Percentiles rank a stretch among this genome's conserved stretches.
phyloP scores from a whole-genome alignment of 768 basidiomycete genomes.

The Amanita inopinata region DNA sequence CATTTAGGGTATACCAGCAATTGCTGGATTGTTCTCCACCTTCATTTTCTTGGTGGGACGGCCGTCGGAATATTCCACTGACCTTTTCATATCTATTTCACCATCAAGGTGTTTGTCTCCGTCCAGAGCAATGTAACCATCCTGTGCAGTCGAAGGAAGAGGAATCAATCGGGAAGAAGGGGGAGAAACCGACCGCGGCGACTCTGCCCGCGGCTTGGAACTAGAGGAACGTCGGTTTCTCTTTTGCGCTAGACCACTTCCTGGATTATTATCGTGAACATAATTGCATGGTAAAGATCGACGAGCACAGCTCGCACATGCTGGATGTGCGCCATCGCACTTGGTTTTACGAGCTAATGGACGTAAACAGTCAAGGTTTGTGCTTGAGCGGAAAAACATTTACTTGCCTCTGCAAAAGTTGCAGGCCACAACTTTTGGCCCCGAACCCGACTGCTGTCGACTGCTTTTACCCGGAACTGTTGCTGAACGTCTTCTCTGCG shows the following conservation, averaged over 20 bases:
- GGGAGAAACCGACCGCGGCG: slow-evolving; percentile 40
- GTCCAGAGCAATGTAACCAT: slow-evolving; percentile 30
- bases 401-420: slow-evolving; percentile 78
- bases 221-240: slow-evolving; percentile 47
- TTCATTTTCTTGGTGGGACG: slow-evolving; percentile 67
- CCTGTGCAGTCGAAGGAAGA: slow-evolving; percentile 34
- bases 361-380: slow-evolving; percentile 1
- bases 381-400: slow-evolving; percentile 2
- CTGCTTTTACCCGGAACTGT: slow-evolving; percentile 56
- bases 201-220: slow-evolving; percentile 34
- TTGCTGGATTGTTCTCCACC: slow-evolving; percentile 40
- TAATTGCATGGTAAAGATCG: slow-evolving; percentile 72
- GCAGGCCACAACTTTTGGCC: slow-evolving; percentile 82
- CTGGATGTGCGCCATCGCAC: slow-evolving; percentile 80
- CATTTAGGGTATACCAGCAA: slow-evolving; percentile 47
- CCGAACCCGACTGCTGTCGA: slow-evolving; percentile 54
- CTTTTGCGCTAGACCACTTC: slow-evolving; percentile 29
- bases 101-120: slow-evolving; percentile 31
- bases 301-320: slow-evolving; percentile 76
- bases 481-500: slow-evolving; percentile 59
- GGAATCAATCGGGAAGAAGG: slow-evolving; percentile 47
- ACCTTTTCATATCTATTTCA: slow-evolving; percentile 52
- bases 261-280: slow-evolving; percentile 47
- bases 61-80: slow-evolving; percentile 42
- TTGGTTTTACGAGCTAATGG: slow-evolving; percentile 77